These are phyloP conservation scores for Botrytis hyacinthi DNA, from an alignment of 2,329 filamentous ascomycete species.

Conservation along the genomic window DNA sequence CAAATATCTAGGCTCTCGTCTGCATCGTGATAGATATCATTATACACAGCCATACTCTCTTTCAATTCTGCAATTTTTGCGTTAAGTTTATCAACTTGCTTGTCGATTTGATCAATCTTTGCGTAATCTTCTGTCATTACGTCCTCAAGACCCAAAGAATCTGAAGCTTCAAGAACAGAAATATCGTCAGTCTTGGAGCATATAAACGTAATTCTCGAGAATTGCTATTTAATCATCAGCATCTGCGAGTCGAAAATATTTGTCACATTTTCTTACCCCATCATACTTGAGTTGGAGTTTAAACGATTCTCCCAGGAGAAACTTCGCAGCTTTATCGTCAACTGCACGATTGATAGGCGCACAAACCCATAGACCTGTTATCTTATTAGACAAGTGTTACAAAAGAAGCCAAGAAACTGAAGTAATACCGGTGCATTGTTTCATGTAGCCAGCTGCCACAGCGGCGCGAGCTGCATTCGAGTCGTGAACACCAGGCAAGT, in stretches of 20 bases:
- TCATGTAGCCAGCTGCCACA: conserved; percentile 53
- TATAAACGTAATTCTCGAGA: conserved; percentile 46
- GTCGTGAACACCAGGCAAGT: conserved; percentile 55
- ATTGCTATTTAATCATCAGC: conserved; percentile 6
- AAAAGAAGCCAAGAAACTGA: not conserved
- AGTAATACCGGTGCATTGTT: conserved; percentile 48
- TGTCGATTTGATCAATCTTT: conserved; percentile 31
- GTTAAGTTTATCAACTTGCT: conserved; percentile 26
- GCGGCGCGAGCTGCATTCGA: conserved; percentile 48
- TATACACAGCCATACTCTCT: conserved; percentile 40
- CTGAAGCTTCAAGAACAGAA: conserved; percentile 40
- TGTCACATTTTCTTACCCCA: conserved; percentile 38
- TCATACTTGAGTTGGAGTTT: conserved; percentile 60
- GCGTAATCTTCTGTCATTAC: conserved; percentile 41
- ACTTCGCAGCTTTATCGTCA: conserved; percentile 57
- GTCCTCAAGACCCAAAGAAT: conserved; percentile 42
- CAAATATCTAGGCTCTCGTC: conserved; percentile 47
- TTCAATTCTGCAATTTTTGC: conserved; percentile 33
- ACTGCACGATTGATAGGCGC: conserved; percentile 60
- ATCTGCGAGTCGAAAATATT: no score
- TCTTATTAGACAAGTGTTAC: not conserved
- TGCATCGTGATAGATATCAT: conserved; percentile 39
- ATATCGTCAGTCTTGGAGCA: conserved; percentile 65
- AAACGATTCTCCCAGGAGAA: conserved; percentile 55
- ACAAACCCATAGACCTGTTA: conserved; percentile 55